Base-by-base conservation (phyloP, 73 alveolate species). In the Paramecium tetraurelia region DNA sequence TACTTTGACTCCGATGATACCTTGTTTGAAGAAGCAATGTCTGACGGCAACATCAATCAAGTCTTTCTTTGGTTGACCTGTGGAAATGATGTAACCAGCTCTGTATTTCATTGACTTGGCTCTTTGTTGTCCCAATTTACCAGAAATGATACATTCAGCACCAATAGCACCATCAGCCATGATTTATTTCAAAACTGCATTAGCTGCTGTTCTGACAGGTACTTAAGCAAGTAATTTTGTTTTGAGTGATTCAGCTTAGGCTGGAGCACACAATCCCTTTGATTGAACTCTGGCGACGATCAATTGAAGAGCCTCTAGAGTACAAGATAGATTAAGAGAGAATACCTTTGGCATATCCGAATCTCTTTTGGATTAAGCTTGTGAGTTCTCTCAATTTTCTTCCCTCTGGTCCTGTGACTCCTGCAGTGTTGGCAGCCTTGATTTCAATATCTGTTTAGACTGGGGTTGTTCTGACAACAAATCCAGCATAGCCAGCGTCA, bases 71-170 rank as follows among this genome's bases (percentile, higher is more conserved):
- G 99, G 99, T 93, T 96, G 96, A 83, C 99, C 99, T 92, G 98
- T 96, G 70, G 96, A 96, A 92, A 96, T 95, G 92, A 96, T 87
- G 92, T 93, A 96, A 57, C 99, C 99, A 93, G 94, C 96, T 93
- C 94, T 96, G 92, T 92, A 96, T 94, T 96, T 96, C 98, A 95
- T 96, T 35, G 97, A 90, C 95, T 96, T 96, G 58, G 99, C 99
- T 96, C 99, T 96, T 93, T 96, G 97, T 95, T 96, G 96, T 94
- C 98, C 96, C 76, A 96, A 92, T 95, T 96, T 96, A 33, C 99
- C 99, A 59, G 99, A 96, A 92, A 96, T 96, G 83, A 96, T 96
- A 88, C 96, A 96, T 92, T 96, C 99, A 58, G 97, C 94, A 85
- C 99, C 99, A 92, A 95, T 95, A 63, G 96, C 97, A 21, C 94